A percentile compares a stretch with the other conserved stretches of the same genome.
phyloP scores from a whole-genome alignment of 1,284 basidiomycete genomes.

The Tranzscheliella williamsii region DNA sequence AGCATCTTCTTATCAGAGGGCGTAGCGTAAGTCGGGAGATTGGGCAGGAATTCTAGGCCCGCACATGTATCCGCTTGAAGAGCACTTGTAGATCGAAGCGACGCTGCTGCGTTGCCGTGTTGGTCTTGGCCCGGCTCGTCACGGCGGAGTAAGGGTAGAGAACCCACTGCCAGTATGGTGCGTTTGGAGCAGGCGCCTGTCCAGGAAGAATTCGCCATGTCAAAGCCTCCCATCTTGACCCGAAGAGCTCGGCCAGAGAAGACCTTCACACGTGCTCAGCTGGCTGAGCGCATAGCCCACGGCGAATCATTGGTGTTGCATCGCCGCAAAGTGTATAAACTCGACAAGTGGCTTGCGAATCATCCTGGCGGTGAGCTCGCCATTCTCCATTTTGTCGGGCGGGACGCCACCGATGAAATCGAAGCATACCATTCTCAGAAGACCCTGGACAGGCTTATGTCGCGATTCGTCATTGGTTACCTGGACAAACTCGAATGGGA shows the following conservation, averaged over 20 bases:
- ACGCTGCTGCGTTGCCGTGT: too few relatives aligned
- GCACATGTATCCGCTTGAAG: too few relatives aligned
- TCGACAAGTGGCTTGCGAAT: conserved; percentile 77
- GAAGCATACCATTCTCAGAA: conserved; percentile 82
- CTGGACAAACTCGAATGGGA: conserved; percentile 67
- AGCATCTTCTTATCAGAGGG: too few relatives aligned
- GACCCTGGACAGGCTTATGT: conserved; percentile 69
- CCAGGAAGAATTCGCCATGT: neutral
- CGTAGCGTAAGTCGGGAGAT: too few relatives aligned
- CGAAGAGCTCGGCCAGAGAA: too few relatives aligned
- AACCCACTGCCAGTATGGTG: too few relatives aligned
- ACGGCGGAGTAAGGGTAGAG: too few relatives aligned
- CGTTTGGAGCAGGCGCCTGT: too few relatives aligned
- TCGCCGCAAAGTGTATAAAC: conserved; percentile 74
- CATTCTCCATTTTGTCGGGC: conserved; percentile 91
- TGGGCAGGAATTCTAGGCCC: too few relatives aligned
- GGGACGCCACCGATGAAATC: conserved; percentile 93
- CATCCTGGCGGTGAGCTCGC: conserved; percentile 91
- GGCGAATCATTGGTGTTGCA: conserved; percentile 76
- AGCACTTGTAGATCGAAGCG: too few relatives aligned
- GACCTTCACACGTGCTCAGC: conserved; percentile 45
- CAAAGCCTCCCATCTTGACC: too few relatives aligned
- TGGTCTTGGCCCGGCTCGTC: too few relatives aligned
- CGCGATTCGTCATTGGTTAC: conserved; percentile 74
- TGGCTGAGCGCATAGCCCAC: conserved; percentile 51